phyloP scores from a whole-genome alignment of 2,329 filamentous ascomycete genomes.

The Ophiostoma tasmaniense region DNA sequence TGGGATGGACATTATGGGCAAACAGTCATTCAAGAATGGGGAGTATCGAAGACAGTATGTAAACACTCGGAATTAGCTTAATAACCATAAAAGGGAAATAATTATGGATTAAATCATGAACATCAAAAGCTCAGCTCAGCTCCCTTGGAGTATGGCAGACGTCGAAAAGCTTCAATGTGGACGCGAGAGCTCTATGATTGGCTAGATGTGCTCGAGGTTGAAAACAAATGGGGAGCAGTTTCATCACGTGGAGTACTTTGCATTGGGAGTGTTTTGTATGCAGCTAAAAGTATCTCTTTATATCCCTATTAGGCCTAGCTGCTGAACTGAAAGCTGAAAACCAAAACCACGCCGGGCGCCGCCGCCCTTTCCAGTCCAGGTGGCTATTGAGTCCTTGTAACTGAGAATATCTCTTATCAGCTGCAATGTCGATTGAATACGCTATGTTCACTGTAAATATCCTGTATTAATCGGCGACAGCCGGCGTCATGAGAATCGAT shows the following conservation, averaged over 20 bases:
- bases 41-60: not conserved
- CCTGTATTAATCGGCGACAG: not conserved
- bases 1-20: slow-evolving; percentile 58
- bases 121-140: not conserved
- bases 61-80: too few species aligned
- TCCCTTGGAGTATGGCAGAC: not conserved
- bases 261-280: not conserved
- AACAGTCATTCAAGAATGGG: not conserved
- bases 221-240: not conserved
- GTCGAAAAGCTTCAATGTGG: not conserved
- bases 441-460: not conserved
- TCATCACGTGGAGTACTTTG: not conserved
- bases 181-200: not conserved
- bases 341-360: not conserved
- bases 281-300: not conserved
- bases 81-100: not conserved
- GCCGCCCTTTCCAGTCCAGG: not conserved
- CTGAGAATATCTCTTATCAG: not conserved
- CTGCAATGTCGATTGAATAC: not conserved
- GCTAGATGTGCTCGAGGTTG: not conserved
- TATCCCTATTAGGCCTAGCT: not conserved
- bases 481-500: not conserved
- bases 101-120: not conserved
- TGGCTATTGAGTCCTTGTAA: not conserved
- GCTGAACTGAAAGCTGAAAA: not conserved